These are phyloP conservation scores for Nakaseomyces delphensis DNA, from an alignment of 1,139 yeast genomes.

Conservation along the genomic window DNA sequence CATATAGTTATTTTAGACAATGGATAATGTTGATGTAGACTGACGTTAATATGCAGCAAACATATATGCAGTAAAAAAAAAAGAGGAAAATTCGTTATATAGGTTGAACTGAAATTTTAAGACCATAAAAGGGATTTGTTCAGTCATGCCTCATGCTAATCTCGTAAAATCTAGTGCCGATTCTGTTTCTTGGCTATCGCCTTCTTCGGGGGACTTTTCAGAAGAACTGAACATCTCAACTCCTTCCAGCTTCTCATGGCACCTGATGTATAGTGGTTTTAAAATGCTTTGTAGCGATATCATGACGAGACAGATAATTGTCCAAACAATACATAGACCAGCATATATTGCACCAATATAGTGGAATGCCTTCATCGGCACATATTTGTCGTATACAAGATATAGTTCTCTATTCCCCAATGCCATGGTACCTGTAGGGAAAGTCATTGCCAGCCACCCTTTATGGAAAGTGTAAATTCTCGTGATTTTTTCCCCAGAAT, in stretches of 20 bases:
- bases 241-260: background rate
- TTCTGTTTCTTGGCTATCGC: constrained; percentile 1
- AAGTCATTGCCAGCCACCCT: constrained; percentile 81
- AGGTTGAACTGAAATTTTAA: constrained; percentile 1
- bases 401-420: constrained; percentile 48
- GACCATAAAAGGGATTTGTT: background rate
- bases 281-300: constrained; percentile 9
- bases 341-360: constrained; percentile 58
- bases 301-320: constrained; percentile 18
- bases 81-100: background rate
- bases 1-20: too few species aligned
- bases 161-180: constrained; percentile 6
- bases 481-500: constrained; percentile 5
- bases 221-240: background rate
- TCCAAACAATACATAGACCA: constrained; percentile 27
- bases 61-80: background rate
- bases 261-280: background rate
- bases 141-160: background rate
- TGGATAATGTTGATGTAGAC: too few species aligned
- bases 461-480: constrained; percentile 41
- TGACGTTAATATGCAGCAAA: too few species aligned
- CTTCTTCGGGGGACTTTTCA: constrained; percentile 1
- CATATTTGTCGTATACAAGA: constrained; percentile 34
- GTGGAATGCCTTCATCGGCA: constrained; percentile 39
- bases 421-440: constrained; percentile 82